Percentiles rank a stretch among this genome's conserved stretches.
Conservation (phyloP, 2,329 filamentous ascomycete genomes). For the Aplosporella prunicola region DNA sequence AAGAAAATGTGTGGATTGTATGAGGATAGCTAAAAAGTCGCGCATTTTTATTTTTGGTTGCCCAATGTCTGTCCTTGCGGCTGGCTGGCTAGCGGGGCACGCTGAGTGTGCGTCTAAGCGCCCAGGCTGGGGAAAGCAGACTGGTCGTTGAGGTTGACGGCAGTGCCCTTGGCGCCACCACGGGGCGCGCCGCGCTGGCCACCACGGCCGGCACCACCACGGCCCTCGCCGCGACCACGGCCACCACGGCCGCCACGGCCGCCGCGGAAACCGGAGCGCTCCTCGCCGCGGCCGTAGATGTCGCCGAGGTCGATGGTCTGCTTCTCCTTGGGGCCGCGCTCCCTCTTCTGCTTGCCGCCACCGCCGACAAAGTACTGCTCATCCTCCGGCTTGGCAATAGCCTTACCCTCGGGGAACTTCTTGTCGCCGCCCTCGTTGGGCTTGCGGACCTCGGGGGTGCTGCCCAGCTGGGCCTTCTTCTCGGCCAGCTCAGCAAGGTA, state of each 20-base stretch:
- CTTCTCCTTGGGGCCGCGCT: constrained; percentile 90
- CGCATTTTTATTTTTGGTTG: too few relatives aligned
- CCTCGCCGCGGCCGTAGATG: constrained; percentile 49
- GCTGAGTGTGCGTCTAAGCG: constrained; percentile 28
- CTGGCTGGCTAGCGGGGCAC: too few relatives aligned
- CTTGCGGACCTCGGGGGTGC: constrained; percentile 67
- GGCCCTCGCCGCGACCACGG: constrained; percentile 39
- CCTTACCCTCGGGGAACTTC: constrained; percentile 86
- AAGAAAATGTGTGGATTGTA: too few relatives aligned
- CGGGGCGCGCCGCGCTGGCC: constrained; percentile 35
- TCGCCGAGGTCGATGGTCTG: constrained; percentile 80
- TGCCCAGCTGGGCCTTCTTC: constrained; percentile 65
- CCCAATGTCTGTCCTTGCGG: too few relatives aligned
- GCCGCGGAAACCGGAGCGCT: constrained; percentile 26
- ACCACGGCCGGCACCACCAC: constrained; percentile 40
- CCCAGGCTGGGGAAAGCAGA: constrained; percentile 47
- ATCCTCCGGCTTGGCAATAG: constrained; percentile 44
- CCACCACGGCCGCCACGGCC: constrained; percentile 21
- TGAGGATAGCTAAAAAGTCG: too few relatives aligned
- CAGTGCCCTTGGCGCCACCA: constrained; percentile 41
- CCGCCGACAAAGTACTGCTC: constrained; percentile 69
- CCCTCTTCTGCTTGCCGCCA: constrained; percentile 67
- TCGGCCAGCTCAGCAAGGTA: constrained; percentile 70
- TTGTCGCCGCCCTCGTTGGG: constrained; percentile 90
- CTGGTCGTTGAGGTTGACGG: constrained; percentile 41